A percentile compares a stretch with the other conserved stretches of the same genome.
Evolutionary conservation across 2,329 filamentous ascomycete genomes (phyloP).

Genomic region (Hymenoscyphus occultus): DNA sequence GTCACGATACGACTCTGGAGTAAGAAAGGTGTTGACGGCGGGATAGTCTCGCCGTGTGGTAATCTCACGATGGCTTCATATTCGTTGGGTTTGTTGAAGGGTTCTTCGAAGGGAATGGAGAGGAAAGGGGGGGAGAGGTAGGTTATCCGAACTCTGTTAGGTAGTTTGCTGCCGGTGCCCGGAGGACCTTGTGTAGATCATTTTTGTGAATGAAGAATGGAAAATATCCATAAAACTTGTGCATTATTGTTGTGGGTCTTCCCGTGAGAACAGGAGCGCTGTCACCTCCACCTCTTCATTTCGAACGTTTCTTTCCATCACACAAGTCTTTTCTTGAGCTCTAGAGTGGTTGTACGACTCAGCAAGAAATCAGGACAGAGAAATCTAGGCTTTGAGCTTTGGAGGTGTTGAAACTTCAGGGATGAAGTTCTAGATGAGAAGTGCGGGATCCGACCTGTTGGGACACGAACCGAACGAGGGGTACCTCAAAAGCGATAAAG

Average conservation of each 20-base stretch:
- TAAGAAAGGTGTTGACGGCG: background rate
- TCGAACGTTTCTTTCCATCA: background rate
- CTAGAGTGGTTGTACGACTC: background rate
- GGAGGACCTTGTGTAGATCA: background rate
- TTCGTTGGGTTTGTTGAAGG: background rate
- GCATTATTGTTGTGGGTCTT: background rate
- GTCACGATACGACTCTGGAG: background rate
- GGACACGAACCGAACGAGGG: background rate
- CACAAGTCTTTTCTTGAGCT: background rate
- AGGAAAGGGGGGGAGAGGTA: background rate
- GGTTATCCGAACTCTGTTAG: background rate
- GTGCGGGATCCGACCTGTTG: background rate
- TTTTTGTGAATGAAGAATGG: background rate
- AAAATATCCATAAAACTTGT: background rate
- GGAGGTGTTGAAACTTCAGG: background rate
- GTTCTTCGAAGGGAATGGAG: background rate
- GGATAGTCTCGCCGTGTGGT: background rate
- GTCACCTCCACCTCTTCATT: background rate
- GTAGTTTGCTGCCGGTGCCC: background rate
- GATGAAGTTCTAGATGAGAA: background rate
- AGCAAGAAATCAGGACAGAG: background rate
- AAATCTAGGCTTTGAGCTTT: background rate
- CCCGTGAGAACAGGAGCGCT: background rate
- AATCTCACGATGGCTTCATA: conserved; percentile 4
- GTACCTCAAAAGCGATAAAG: background rate